Base-by-base conservation (phyloP, 1,139 yeast genomes). In the Scheffersomyces titani region DNA sequence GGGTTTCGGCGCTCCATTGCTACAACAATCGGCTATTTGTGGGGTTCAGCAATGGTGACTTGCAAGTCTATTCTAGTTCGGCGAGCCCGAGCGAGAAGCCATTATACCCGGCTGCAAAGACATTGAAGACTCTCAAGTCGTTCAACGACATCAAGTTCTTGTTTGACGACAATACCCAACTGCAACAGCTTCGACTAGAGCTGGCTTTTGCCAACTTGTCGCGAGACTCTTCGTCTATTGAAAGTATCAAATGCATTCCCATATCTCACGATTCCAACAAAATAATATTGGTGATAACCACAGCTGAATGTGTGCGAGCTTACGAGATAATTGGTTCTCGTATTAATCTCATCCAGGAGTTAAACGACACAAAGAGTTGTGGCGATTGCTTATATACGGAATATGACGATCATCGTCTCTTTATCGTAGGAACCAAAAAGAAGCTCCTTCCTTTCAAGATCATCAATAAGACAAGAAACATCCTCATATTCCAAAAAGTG, bases 21-120 rank as follows among this genome's bases (percentile, higher is more conserved):
- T 49, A 57, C 50, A 59, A 62, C n/a, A 60, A 60, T 7, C 65
- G 64, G 49, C 56, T 77, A 9, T 77, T 68, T 56, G 68, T 76
- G 20, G 83, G 83, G 1, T 67, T 72, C 36, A 55, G 65, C 55
- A 74, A 75, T 61, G 83, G 83, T 2, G 80, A 75, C 60, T 60
- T 79, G 18, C 56, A 67, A 24, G 65, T 75, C 19, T 74, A 56
- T 57, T 51, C 56, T 53, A 69, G 56, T 55, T 57, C 18, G 47
- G 47, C 18, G 22, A 52, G 9, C 18, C 45, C 19, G 47, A 44
- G 16, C 47, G 51, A 45, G 50, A 19, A 49, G 40, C 49, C 48
- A 30, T 20, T 6, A 18, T 21, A 9, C 18, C 51, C 40, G 19
- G 44, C 40, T 19, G 20, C 46, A 22, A 54, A 19, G 47, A 49